Percentiles rank a stretch among this genome's conserved stretches.
These are phyloP conservation scores for Hsuehochloa calcarea DNA, from an alignment of 176 grass and related monocot species.

Conservation along the genomic window DNA sequence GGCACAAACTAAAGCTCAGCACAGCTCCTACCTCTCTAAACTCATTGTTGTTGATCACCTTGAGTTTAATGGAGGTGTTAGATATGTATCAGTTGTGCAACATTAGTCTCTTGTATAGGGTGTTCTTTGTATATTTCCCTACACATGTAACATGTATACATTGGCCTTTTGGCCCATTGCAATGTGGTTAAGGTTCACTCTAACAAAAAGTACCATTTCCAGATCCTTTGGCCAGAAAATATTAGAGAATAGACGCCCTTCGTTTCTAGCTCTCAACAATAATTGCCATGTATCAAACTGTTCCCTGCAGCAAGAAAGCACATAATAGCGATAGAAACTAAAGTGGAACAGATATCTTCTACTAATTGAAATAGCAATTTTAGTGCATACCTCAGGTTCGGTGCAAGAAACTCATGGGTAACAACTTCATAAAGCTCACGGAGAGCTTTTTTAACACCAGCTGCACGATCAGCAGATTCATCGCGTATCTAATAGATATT, in stretches of 20 bases:
- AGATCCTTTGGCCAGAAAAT: slow-evolving; percentile 77
- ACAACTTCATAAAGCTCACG: slow-evolving; percentile 79
- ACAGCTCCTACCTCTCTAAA: too few relatives aligned
- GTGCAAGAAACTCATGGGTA: slow-evolving; percentile 78
- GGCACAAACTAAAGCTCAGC: too few relatives aligned
- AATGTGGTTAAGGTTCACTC: too few relatives aligned
- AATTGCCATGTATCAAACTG: slow-evolving; percentile 86
- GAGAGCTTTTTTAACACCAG: slow-evolving; percentile 80
- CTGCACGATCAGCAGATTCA: slow-evolving; percentile 69
- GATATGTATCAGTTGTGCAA: too few relatives aligned
- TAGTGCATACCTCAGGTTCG: slow-evolving; percentile 56
- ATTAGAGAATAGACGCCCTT: slow-evolving; percentile 71
- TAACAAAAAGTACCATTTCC: slow-evolving; percentile 58
- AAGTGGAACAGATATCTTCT: slow-evolving; percentile 9
- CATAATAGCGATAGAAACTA: slow-evolving; percentile 9
- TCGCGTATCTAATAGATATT: slow-evolving; percentile 61
- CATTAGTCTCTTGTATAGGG: too few relatives aligned
- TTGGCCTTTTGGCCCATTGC: too few relatives aligned
- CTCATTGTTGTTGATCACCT: too few relatives aligned
- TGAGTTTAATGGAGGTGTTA: too few relatives aligned
- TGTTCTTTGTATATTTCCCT: too few relatives aligned
- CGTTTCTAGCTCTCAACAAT: slow-evolving; percentile 69
- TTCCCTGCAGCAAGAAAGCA: slow-evolving; percentile 58
- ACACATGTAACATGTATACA: too few relatives aligned
- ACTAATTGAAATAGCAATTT: background rate